Evolutionary conservation across 2,329 filamentous ascomycete genomes (phyloP).

Genomic region (Pyrenophora graminea): DNA sequence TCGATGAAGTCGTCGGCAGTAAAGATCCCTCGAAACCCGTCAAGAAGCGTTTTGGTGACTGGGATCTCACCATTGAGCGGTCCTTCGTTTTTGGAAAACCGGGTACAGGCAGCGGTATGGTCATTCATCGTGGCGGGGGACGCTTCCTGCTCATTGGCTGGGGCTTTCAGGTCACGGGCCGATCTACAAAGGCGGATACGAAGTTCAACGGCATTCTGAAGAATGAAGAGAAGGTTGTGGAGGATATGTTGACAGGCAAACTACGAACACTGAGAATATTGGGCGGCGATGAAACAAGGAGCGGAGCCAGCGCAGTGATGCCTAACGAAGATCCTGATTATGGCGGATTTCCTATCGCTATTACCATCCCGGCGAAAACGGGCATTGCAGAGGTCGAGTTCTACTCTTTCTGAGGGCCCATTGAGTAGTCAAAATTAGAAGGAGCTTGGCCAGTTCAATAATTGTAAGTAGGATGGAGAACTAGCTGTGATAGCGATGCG

Average conservation of each 20-base stretch:
- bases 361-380: conserved; percentile 59
- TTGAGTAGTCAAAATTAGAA: no score
- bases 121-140: conserved; percentile 47
- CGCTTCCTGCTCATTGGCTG: conserved; percentile 53
- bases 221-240: conserved; percentile 49
- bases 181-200: conserved; percentile 30
- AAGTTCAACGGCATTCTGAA: conserved; percentile 52
- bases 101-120: conserved; percentile 49
- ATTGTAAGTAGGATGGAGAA: no score
- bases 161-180: conserved; percentile 50
- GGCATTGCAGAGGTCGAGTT: conserved; percentile 25
- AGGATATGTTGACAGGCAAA: conserved; percentile 42
- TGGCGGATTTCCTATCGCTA: conserved; percentile 59
- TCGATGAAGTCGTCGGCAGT: conserved; percentile 43
- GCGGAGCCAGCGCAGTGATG: conserved; percentile 58
- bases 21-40: conserved; percentile 34
- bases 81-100: conserved; percentile 54
- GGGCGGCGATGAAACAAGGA: conserved; percentile 54
- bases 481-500: no score
- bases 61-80: conserved; percentile 48
- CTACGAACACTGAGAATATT: conserved; percentile 46
- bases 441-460: no score
- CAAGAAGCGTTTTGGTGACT: conserved; percentile 43
- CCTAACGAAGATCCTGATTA: conserved; percentile 61
- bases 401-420: conserved; percentile 5